Conservation (phyloP, 805 yeast genomes). For the Candida morakotiae region DNA sequence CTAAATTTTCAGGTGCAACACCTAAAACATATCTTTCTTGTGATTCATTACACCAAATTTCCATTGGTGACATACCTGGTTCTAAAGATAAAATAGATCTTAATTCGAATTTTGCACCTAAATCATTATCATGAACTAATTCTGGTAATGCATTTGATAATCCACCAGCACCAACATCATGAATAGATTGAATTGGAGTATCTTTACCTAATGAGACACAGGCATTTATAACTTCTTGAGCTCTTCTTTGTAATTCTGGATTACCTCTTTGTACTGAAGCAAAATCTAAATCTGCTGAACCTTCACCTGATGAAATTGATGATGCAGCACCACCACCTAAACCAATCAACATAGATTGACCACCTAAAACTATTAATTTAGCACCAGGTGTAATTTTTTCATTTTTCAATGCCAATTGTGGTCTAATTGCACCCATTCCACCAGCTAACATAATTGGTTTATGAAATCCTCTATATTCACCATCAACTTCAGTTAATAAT, state of each 20-base stretch:
- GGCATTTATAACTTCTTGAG: slow-evolving; percentile 95
- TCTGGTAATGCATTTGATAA: slow-evolving; percentile 96
- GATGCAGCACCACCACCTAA: slow-evolving; percentile 99
- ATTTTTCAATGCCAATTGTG: slow-evolving; percentile 85
- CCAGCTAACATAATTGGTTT: slow-evolving; percentile 99
- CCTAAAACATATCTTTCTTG: slow-evolving; percentile 97
- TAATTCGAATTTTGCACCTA: slow-evolving; percentile 91
- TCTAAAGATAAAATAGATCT: slow-evolving; percentile 88
- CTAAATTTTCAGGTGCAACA: slow-evolving; percentile 74
- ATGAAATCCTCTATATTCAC: slow-evolving; percentile 92
- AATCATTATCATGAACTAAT: slow-evolving; percentile 91
- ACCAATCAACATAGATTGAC: slow-evolving; percentile 97
- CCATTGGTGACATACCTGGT: slow-evolving; percentile 99
- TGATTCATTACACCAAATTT: slow-evolving; percentile 99
- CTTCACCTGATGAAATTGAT: slow-evolving; percentile 92
- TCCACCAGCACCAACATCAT: slow-evolving; percentile 99
- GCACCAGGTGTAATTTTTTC: slow-evolving; percentile 89
- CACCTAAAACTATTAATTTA: slow-evolving; percentile 89
- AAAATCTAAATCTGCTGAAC: slow-evolving; percentile 92
- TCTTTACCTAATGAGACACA: slow-evolving; percentile 77
- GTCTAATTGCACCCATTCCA: slow-evolving; percentile 96
- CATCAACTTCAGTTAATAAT: slow-evolving; percentile 72
- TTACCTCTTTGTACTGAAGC: slow-evolving; percentile 99
- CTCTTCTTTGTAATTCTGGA: slow-evolving; percentile 99
- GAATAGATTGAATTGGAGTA: slow-evolving; percentile 88